Conservation (phyloP, 805 yeast genomes). For the Hemisphaericaspora nanyangensis region DNA sequence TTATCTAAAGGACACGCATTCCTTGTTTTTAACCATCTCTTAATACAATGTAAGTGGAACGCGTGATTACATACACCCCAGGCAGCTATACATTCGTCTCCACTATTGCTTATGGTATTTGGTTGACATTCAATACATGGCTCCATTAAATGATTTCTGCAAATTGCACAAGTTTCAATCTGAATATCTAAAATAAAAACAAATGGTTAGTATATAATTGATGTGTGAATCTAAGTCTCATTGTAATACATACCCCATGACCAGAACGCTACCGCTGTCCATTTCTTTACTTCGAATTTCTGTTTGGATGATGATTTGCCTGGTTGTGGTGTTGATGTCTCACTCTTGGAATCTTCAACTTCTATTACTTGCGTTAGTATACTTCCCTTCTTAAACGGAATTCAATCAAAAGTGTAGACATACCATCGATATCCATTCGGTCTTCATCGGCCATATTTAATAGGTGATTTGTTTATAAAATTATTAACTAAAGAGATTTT, state of each 20-base stretch:
- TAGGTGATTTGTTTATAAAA: no score
- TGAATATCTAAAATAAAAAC: constrained; percentile 50
- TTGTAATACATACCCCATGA: constrained; percentile 72
- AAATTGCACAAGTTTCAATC: constrained; percentile 95
- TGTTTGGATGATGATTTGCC: constrained; percentile 35
- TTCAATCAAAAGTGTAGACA: no score
- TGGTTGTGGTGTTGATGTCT: no score
- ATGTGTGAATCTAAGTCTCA: neutral
- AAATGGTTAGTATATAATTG: constrained; percentile 12
- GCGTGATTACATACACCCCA: constrained; percentile 98
- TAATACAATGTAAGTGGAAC: constrained; percentile 96
- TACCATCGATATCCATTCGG: constrained; percentile 5
- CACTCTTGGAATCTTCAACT: neutral
- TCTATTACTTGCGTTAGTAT: neutral
- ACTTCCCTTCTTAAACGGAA: no score
- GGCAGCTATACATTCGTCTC: constrained; percentile 86
- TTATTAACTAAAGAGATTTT: neutral
- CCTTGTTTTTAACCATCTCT: constrained; percentile 92
- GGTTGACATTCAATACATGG: constrained; percentile 97
- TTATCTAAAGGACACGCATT: constrained; percentile 96
- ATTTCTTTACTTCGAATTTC: constrained; percentile 88
- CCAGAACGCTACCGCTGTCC: constrained; percentile 99
- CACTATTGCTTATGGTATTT: constrained; percentile 47
- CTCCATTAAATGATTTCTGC: constrained; percentile 97
- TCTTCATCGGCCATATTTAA: constrained; percentile 5